Percentiles rank a stretch among this genome's conserved stretches.
Evolutionary conservation across 192 early-diverging fungal species (phyloP).

Genomic region (Mortierella claussenii): DNA sequence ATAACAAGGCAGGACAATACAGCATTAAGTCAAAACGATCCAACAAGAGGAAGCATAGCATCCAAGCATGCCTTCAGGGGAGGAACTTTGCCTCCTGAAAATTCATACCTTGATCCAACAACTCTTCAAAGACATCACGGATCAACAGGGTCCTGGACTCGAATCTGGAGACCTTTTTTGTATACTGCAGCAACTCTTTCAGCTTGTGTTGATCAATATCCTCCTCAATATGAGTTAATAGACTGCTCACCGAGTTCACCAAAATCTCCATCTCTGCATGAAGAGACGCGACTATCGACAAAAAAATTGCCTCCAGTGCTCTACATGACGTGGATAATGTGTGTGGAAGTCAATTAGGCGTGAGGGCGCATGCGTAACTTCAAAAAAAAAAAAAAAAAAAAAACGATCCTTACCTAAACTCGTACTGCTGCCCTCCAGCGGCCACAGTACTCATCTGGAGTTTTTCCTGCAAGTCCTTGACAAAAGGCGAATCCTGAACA

Average conservation of each 20-base stretch:
- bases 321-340: constrained; percentile 44
- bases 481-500: constrained; percentile 73
- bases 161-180: constrained; percentile 80
- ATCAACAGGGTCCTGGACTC: constrained; percentile 77
- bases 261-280: constrained; percentile 76
- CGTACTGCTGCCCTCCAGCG: constrained; percentile 52
- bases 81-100: neutral
- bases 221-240: constrained; percentile 73
- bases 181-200: constrained; percentile 77
- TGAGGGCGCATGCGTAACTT: neutral
- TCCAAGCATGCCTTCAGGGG: no score
- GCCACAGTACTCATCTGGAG: constrained; percentile 56
- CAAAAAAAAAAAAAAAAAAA: neutral
- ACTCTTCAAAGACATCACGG: constrained; percentile 76
- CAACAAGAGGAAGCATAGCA: no score
- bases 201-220: constrained; percentile 74
- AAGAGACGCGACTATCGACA: constrained; percentile 70
- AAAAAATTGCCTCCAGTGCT: constrained; percentile 82
- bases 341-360: neutral
- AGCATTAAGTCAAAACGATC: no score
- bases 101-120: constrained; percentile 70
- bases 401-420: constrained; percentile 54
- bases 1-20: neutral
- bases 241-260: constrained; percentile 64
- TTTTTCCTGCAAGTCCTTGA: constrained; percentile 80